Conservation (phyloP, 768 basidiomycete genomes). For the Cyathus striatus region DNA sequence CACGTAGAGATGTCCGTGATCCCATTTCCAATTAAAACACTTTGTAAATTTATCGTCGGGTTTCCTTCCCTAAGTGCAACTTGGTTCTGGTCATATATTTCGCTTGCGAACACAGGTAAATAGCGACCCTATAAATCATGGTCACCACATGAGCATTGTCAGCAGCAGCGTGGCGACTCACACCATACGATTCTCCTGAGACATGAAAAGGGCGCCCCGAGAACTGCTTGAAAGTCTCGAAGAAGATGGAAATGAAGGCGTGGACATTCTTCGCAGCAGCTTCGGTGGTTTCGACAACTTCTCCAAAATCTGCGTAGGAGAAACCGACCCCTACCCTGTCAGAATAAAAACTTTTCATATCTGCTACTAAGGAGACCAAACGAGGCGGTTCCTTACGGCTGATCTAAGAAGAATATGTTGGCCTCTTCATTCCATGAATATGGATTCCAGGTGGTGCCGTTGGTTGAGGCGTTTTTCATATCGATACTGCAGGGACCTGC, state of each 20-base stretch:
- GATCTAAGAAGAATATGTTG: slow-evolving; percentile 71
- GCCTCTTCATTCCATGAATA: slow-evolving; percentile 62
- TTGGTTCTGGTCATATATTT: slow-evolving; percentile 69
- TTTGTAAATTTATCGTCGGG: slow-evolving; percentile 60
- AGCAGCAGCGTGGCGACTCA: slow-evolving; percentile 14
- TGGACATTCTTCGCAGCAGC: slow-evolving; percentile 74
- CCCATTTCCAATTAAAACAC: slow-evolving; percentile 65
- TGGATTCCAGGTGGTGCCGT: slow-evolving; percentile 61
- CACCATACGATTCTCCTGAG: slow-evolving; percentile 77
- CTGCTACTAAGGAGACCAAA: not conserved
- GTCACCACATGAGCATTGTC: slow-evolving; percentile 9
- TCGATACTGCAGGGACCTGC: slow-evolving; percentile 46
- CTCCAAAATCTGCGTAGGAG: slow-evolving; percentile 65
- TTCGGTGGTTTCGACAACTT: slow-evolving; percentile 70
- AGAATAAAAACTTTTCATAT: not conserved
- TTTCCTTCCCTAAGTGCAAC: slow-evolving; percentile 45
- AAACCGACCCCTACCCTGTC: slow-evolving; percentile 64
- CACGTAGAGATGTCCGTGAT: slow-evolving; percentile 44
- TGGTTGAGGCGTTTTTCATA: slow-evolving; percentile 45
- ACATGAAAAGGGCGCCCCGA: slow-evolving; percentile 64
- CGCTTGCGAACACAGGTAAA: slow-evolving; percentile 69
- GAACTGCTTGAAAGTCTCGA: slow-evolving; percentile 74
- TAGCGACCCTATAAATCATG: slow-evolving; percentile 49
- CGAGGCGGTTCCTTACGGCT: slow-evolving; percentile 43
- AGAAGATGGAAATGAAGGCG: slow-evolving; percentile 75